Percentiles rank a stretch among this genome's conserved stretches.
Evolutionary conservation across 768 basidiomycete species (phyloP).

Genomic region (Phallus indusiatus): DNA sequence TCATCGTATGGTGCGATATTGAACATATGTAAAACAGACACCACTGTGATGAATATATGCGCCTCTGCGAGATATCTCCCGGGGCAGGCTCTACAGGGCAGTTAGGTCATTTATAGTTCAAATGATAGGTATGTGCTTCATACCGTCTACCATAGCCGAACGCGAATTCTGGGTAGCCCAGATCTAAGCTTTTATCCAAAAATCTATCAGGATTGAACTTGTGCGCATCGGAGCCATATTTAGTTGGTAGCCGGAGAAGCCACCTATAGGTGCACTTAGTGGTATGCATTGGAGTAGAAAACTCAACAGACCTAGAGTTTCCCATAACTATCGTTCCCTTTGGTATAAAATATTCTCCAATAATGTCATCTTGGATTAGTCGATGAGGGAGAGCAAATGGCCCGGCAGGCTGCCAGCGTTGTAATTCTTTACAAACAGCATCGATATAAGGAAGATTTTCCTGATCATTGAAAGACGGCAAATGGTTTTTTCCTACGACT

Average conservation of each 20-base stretch:
- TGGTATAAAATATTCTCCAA: slow-evolving; percentile 21
- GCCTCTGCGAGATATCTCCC: slow-evolving; percentile 7
- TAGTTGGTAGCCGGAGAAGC: neutral
- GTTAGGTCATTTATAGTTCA: neutral
- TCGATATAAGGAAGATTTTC: no score
- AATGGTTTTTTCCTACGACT: no score
- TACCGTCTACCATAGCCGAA: slow-evolving; percentile 4
- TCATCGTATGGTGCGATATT: no score
- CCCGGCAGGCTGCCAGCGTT: slow-evolving; percentile 1
- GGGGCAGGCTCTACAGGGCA: slow-evolving; percentile 7
- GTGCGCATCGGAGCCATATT: slow-evolving; percentile 18
- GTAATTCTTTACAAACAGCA: slow-evolving; percentile 2
- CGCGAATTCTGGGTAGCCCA: neutral
- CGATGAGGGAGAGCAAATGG: slow-evolving; percentile 7
- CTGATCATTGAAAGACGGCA: no score
- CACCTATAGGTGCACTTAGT: neutral
- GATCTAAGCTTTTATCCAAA: neutral
- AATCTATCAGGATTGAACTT: slow-evolving; percentile 10
- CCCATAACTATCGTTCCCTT: slow-evolving; percentile 20
- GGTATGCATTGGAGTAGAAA: slow-evolving; percentile 4
- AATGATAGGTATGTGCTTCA: neutral
- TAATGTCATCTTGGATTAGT: slow-evolving; percentile 10
- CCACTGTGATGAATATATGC: slow-evolving; percentile 5
- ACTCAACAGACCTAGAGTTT: slow-evolving; percentile 15
- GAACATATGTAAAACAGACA: neutral